phyloP scores from a whole-genome alignment of 2,329 filamentous ascomycete species.

The Neurospora sp. region DNA sequence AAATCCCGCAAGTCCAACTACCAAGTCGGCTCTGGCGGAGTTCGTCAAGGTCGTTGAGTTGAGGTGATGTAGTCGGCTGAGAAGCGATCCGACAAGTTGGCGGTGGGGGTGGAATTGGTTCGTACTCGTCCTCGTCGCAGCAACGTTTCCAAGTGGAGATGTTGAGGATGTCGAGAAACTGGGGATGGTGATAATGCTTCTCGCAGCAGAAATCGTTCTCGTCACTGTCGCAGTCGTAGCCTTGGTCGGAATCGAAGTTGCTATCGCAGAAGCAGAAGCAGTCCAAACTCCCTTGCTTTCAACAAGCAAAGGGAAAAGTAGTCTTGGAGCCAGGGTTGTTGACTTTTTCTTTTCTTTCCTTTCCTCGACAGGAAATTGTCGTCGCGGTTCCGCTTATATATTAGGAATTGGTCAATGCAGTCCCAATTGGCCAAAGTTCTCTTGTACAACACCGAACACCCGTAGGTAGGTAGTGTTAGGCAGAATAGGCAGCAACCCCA shows the following conservation, averaged over 20 bases:
- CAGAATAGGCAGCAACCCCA: too few relatives aligned
- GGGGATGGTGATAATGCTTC: background rate
- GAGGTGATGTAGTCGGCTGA: background rate
- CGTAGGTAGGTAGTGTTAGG: too few relatives aligned
- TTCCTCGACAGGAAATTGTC: too few relatives aligned
- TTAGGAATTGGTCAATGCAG: too few relatives aligned
- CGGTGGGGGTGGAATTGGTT: too few relatives aligned
- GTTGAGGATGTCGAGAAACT: background rate
- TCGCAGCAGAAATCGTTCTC: background rate
- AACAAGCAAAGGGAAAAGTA: background rate
- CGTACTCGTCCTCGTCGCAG: background rate
- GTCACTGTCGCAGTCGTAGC: background rate
- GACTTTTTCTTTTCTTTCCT: background rate
- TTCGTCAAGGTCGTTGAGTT: background rate
- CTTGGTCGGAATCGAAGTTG: background rate
- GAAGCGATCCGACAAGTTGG: background rate
- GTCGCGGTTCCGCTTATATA: too few relatives aligned
- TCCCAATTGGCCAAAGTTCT: too few relatives aligned
- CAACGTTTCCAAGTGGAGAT: background rate
- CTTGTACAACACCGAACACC: too few relatives aligned
- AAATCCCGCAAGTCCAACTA: background rate
- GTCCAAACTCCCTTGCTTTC: background rate
- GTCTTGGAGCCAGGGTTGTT: conserved; percentile 4
- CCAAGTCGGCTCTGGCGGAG: background rate
- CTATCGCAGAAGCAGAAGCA: background rate